Evolutionary conservation across 169 alveolate species (phyloP), one percentile per base, ranked within the genome.

Genomic region (Plasmodium blacklocki): DNA sequence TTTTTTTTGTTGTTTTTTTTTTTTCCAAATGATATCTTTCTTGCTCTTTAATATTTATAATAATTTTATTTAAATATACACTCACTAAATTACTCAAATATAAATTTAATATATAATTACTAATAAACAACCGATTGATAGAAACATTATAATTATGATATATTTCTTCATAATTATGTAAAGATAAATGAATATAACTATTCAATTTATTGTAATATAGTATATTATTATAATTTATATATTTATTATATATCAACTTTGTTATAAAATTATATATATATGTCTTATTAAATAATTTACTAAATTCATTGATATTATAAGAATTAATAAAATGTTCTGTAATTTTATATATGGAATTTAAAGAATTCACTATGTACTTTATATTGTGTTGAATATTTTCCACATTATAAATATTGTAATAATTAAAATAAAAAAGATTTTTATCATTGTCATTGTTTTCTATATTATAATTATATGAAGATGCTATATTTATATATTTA

Each of bases 281-380:
- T 7, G 59, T 68, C 47, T 72, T 70, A 23, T 83, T 50, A 62
- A 83, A 83, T 11, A 43, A 5, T 59, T 18, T 67, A 26, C 91
- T 50, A 14, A 39, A 58, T 45, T 83, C 91, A 19, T 83, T 56
- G 6, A 83, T 19, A n/a, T 32, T 21, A 9, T 18, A 83, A 9
- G 45, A 19, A 15, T 1, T 50, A 83, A 68, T 68, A 3, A 68
- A 18, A 50, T 83, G 83, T 1, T 83, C 70, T 12, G 70, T 19
- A 47, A 83, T 58, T 39, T 83, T 83, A 54, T 83, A 83, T 23
- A 63, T 39, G 2, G 91, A 83, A 72, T 83, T 83, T 7, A 83
- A 54, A 43, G 59, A 52, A 49, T 83, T 83, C 23, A 83, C 91
- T n/a, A 83, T 58, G 43, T 29, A 83, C 15, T 83, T 83, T 43